phyloP scores from a whole-genome alignment of 441 rosid species.

The Brassica hybrid region DNA sequence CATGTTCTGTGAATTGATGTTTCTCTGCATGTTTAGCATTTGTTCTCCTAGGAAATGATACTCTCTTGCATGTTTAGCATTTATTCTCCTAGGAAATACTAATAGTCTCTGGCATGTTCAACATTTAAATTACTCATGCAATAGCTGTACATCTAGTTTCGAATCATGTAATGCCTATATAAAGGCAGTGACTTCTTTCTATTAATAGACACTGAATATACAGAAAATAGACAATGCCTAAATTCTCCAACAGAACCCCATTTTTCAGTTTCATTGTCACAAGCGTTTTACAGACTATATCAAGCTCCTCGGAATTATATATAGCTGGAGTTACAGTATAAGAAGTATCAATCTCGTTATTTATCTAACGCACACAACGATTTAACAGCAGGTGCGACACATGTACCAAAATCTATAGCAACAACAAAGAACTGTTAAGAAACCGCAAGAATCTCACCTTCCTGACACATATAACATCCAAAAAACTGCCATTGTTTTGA shows the following conservation, averaged over 20 bases:
- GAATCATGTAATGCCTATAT: too few species aligned
- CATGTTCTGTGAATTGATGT: too few species aligned
- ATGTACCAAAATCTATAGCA: not conserved
- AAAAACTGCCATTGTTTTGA: not conserved
- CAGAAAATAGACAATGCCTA: not conserved
- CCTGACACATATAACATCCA: not conserved
- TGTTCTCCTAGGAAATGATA: too few species aligned
- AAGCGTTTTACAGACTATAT: not conserved
- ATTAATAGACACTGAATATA: too few species aligned
- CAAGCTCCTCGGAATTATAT: not conserved
- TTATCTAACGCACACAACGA: not conserved
- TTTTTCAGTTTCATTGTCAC: not conserved
- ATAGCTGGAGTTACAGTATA: not conserved
- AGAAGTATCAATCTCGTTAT: not conserved
- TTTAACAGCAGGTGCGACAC: not conserved
- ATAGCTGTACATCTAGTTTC: too few species aligned
- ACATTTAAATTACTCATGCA: too few species aligned
- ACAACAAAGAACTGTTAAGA: not conserved
- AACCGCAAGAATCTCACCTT: not conserved
- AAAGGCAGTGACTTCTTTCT: too few species aligned
- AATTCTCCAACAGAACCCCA: not conserved
- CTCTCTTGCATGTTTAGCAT: too few species aligned
- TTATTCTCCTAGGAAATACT: too few species aligned
- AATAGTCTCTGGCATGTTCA: too few species aligned
- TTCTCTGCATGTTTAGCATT: too few species aligned